These are phyloP conservation scores for Cryphonectria radicalis DNA, from an alignment of 2,329 filamentous ascomycete genomes.

Conservation along the genomic window DNA sequence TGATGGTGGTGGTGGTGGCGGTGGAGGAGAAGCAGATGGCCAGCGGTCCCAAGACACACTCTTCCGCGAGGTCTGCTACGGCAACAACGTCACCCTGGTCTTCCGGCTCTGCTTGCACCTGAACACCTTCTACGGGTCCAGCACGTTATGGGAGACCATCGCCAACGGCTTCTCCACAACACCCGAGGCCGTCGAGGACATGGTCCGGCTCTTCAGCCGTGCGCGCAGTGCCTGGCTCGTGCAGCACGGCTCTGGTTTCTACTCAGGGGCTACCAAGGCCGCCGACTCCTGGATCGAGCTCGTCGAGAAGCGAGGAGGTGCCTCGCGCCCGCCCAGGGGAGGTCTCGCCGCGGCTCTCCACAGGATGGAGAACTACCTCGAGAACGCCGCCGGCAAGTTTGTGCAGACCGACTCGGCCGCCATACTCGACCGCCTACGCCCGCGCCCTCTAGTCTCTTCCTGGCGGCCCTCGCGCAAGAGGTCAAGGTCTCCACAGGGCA, in stretches of 20 bases:
- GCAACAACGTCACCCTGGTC: constrained; percentile 26
- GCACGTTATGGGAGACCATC: constrained; percentile 12
- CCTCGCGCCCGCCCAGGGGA: too few species aligned
- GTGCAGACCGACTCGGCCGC: neutral
- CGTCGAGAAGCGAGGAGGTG: neutral
- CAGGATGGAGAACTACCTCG: neutral
- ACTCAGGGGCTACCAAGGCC: neutral
- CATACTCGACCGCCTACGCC: neutral
- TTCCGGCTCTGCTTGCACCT: constrained; percentile 13
- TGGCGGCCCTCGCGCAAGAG: constrained; percentile 15
- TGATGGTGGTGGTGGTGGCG: too few species aligned
- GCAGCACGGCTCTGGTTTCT: neutral
- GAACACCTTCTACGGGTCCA: neutral
- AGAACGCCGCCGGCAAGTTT: neutral
- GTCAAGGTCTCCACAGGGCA: constrained; percentile 16
- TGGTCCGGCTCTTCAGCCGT: neutral
- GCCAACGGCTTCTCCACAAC: neutral
- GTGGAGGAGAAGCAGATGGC: neutral
- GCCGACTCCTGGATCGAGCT: constrained; percentile 4
- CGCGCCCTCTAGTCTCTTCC: neutral
- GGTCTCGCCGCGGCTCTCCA: neutral
- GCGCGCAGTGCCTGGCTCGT: neutral
- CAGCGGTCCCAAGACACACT: neutral
- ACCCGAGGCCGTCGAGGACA: neutral
- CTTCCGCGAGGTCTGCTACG: constrained; percentile 17